Evolutionary conservation across 306 rosid genomes (phyloP).

Genomic region (Acacia acuminata): DNA sequence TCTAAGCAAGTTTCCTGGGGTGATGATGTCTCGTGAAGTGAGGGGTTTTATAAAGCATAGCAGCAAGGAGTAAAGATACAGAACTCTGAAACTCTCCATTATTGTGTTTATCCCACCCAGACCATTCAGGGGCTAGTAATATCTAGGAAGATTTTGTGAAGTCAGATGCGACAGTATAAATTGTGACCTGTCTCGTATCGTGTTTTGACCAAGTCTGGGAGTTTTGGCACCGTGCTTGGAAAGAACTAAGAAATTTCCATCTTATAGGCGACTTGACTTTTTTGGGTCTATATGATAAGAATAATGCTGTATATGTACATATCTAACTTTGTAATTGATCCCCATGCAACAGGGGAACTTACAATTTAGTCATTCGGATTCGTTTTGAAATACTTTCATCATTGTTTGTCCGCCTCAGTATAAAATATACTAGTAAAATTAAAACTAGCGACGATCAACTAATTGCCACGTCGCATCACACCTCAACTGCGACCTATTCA

Average conservation of each 20-base stretch:
- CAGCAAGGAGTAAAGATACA: background rate
- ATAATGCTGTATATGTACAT: too few relatives aligned
- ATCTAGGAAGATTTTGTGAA: background rate
- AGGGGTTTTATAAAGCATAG: background rate
- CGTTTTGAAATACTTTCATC: background rate
- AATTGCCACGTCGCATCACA: background rate
- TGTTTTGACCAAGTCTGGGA: too few relatives aligned
- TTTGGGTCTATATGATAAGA: too few relatives aligned
- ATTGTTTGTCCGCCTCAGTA: background rate
- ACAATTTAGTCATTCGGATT: background rate
- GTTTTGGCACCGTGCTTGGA: background rate
- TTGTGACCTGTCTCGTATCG: background rate
- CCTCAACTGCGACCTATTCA: background rate
- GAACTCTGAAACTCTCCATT: background rate
- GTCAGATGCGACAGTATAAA: background rate
- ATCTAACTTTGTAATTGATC: background rate
- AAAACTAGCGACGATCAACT: background rate
- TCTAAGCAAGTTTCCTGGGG: conserved; percentile 17
- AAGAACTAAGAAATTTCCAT: background rate
- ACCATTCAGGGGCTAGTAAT: background rate
- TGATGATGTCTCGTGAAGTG: background rate
- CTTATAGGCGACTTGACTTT: too few relatives aligned
- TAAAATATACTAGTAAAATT: background rate
- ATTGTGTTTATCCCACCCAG: background rate
- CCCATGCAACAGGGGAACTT: background rate